These are phyloP conservation scores for Chrysosporium keratinophilum DNA, from an alignment of 2,329 filamentous ascomycete genomes.

Conservation along the genomic window DNA sequence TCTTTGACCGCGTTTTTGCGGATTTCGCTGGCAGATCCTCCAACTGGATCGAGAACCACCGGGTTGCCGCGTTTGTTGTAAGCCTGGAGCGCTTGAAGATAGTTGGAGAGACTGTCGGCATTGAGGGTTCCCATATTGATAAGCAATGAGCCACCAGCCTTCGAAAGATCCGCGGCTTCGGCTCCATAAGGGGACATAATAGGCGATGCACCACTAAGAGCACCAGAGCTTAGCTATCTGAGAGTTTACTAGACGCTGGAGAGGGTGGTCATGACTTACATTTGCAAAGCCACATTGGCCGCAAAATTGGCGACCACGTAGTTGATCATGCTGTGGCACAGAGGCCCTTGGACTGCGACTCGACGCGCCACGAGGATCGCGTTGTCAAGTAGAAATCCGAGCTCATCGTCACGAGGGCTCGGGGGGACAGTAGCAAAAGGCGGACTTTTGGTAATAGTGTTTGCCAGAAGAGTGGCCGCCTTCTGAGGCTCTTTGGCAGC, in stretches of 20 bases:
- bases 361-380: slow-evolving; percentile 45
- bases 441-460: slow-evolving; percentile 42
- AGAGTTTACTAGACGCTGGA: background rate
- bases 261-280: slow-evolving; percentile 33
- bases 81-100: slow-evolving; percentile 61
- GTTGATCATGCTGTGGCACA: slow-evolving; percentile 97
- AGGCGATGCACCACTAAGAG: slow-evolving; percentile 61
- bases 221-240: slow-evolving; percentile 15
- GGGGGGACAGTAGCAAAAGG: slow-evolving; percentile 26
- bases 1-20: slow-evolving; percentile 60
- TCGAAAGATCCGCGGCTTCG: slow-evolving; percentile 71
- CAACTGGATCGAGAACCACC: slow-evolving; percentile 80
- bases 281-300: slow-evolving; percentile 74
- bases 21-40: slow-evolving; percentile 69
- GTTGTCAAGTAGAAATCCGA: slow-evolving; percentile 24
- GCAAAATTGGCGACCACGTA: slow-evolving; percentile 91
- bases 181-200: slow-evolving; percentile 87
- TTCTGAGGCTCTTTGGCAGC: slow-evolving; percentile 56
- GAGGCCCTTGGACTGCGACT: slow-evolving; percentile 54
- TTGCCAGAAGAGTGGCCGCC: slow-evolving; percentile 50
- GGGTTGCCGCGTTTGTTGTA: slow-evolving; percentile 71
- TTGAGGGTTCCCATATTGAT: slow-evolving; percentile 94
- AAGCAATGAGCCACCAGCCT: slow-evolving; percentile 66
- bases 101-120: slow-evolving; percentile 60
- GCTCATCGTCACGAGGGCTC: slow-evolving; percentile 23